Conservation (phyloP, 2,329 filamentous ascomycete species). For the Talaromyces sp. region DNA sequence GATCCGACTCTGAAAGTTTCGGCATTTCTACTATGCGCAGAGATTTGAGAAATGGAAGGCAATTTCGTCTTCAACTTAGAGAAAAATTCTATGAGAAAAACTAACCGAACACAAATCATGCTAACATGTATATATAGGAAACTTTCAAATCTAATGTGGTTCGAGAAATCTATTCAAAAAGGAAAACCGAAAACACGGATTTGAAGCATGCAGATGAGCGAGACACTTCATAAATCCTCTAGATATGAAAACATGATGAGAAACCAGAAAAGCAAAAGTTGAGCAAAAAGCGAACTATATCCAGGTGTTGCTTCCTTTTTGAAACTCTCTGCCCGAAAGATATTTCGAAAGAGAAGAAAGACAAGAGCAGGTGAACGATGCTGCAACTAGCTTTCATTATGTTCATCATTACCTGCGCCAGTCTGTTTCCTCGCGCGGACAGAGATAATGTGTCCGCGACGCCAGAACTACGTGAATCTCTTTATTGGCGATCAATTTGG, state of each 20-base stretch:
- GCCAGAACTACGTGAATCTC: conserved; percentile 2
- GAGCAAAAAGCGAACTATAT: neutral
- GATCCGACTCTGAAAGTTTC: neutral
- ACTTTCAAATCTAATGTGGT: neutral
- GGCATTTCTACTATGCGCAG: neutral
- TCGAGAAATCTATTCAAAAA: neutral
- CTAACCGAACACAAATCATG: neutral
- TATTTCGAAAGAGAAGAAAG: neutral
- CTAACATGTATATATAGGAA: neutral
- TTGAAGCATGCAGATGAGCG: neutral
- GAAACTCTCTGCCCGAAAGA: neutral
- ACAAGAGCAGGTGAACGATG: conserved; percentile 4
- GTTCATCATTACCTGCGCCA: neutral
- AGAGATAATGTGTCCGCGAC: neutral
- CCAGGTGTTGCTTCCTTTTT: conserved; percentile 3
- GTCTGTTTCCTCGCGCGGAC: neutral
- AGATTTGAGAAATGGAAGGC: neutral
- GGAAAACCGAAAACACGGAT: neutral
- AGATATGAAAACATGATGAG: conserved; percentile 2
- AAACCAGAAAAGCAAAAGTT: neutral
- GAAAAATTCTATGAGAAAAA: neutral
- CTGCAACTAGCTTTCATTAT: neutral
- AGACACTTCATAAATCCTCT: conserved; percentile 9
- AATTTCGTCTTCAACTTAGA: neutral
- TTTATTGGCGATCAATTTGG: neutral